These are phyloP conservation scores for Ascochyta fabae DNA, from an alignment of 2,329 filamentous ascomycete genomes.

Conservation along the genomic window DNA sequence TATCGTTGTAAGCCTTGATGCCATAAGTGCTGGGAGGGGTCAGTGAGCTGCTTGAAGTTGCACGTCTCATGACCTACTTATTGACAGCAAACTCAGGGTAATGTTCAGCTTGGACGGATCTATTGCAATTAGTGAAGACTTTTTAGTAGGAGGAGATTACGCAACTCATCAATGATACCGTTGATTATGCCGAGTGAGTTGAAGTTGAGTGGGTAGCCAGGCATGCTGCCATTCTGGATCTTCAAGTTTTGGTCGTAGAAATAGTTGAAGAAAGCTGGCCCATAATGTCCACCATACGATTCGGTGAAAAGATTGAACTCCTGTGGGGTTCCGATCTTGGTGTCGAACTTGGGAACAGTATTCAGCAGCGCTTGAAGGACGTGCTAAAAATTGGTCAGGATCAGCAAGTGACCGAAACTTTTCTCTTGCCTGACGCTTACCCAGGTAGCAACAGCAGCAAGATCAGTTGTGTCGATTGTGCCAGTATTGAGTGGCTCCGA, in stretches of 20 bases:
- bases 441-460: conserved; percentile 56
- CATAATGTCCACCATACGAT: conserved; percentile 58
- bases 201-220: conserved; percentile 60
- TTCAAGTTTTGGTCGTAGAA: conserved; percentile 64
- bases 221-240: conserved; percentile 58
- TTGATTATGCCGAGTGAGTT: conserved; percentile 62
- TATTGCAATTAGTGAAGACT: background rate
- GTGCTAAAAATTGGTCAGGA: conserved; percentile 15
- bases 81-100: conserved; percentile 61
- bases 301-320: conserved; percentile 64
- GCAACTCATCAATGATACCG: conserved; percentile 50
- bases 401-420: background rate
- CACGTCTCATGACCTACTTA: conserved; percentile 28
- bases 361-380: conserved; percentile 34
- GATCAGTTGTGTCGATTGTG: conserved; percentile 61
- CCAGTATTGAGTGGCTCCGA: conserved; percentile 53
- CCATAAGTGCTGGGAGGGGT: conserved; percentile 54
- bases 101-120: conserved; percentile 54
- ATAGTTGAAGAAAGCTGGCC: conserved; percentile 62
- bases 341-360: conserved; percentile 31
- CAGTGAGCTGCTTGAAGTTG: background rate
- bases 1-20: conserved; percentile 62
- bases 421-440: conserved; percentile 39
- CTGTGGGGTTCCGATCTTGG: conserved; percentile 44
- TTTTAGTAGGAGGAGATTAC: background rate